Conservation (phyloP, 1,139 yeast genomes). For the Kodamaea anthophila region DNA sequence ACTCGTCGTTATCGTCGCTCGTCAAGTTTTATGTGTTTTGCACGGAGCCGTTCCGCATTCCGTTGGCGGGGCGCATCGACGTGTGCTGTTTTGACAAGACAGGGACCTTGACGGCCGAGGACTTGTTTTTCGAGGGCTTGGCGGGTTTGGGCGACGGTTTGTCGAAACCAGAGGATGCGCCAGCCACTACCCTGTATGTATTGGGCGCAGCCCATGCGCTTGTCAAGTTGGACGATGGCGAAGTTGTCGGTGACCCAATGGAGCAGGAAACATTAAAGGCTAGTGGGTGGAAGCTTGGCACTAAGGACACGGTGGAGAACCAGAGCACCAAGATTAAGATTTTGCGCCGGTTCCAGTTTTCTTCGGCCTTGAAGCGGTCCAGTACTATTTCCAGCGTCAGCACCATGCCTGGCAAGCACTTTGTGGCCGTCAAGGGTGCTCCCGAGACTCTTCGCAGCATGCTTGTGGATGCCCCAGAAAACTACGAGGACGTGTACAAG, state of each 20-base stretch:
- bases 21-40: constrained; percentile 87
- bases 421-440: constrained; percentile 96
- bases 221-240: constrained; percentile 91
- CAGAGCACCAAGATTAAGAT: constrained; percentile 58
- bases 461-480: constrained; percentile 64
- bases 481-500: constrained; percentile 82
- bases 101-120: constrained; percentile 97
- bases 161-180: constrained; percentile 50
- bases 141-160: constrained; percentile 63
- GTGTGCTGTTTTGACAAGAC: constrained; percentile 98
- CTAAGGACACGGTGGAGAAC: constrained; percentile 50
- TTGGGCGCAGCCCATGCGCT: constrained; percentile 96
- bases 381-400: constrained; percentile 73
- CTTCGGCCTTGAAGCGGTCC: constrained; percentile 92
- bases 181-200: constrained; percentile 62
- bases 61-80: constrained; percentile 96
- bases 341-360: constrained; percentile 92
- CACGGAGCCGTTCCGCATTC: constrained; percentile 98
- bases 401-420: constrained; percentile 44
- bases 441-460: constrained; percentile 93
- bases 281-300: constrained; percentile 78
- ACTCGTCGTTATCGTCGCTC: constrained; percentile 80
- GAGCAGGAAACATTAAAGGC: constrained; percentile 93
- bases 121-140: constrained; percentile 90
- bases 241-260: constrained; percentile 98